Conservation (phyloP, 2,329 filamentous ascomycete genomes). For the Aureobasidium mangrovei region DNA sequence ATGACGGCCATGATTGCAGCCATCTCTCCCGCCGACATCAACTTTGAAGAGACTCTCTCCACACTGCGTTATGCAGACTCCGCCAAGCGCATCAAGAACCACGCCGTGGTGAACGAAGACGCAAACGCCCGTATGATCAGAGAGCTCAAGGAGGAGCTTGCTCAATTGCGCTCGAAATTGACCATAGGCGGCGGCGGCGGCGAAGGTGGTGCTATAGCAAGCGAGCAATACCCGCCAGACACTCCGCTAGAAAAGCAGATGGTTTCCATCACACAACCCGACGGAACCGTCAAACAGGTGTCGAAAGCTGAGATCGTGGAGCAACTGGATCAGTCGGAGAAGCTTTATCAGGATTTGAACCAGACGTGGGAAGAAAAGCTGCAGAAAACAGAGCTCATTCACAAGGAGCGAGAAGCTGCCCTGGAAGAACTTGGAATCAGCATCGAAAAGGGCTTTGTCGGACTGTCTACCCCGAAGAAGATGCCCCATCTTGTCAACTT, state of each 20-base stretch:
- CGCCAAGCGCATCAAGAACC: slow-evolving; percentile 99
- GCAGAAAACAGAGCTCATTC: slow-evolving; percentile 88
- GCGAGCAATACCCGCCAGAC: slow-evolving; percentile 83
- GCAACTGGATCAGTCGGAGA: slow-evolving; percentile 91
- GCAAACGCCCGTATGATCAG: slow-evolving; percentile 98
- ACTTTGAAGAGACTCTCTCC: slow-evolving; percentile 94
- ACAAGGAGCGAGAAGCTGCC: slow-evolving; percentile 91
- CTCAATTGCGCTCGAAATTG: slow-evolving; percentile 77
- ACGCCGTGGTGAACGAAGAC: slow-evolving; percentile 97
- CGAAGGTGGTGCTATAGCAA: slow-evolving; percentile 45
- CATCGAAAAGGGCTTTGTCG: slow-evolving; percentile 96
- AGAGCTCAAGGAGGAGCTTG: slow-evolving; percentile 90
- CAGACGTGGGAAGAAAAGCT: slow-evolving; percentile 99
- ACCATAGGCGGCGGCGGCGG: slow-evolving; percentile 37
- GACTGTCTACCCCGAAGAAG: slow-evolving; percentile 92
- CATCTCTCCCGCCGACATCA: slow-evolving; percentile 96
- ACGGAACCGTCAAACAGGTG: slow-evolving; percentile 85
- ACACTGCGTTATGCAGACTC: slow-evolving; percentile 95
- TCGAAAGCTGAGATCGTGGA: slow-evolving; percentile 98
- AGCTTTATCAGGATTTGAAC: slow-evolving; percentile 89
- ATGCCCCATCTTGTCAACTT: slow-evolving; percentile 98
- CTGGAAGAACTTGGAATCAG: slow-evolving; percentile 96
- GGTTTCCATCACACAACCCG: slow-evolving; percentile 80
- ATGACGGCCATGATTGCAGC: slow-evolving; percentile 99
- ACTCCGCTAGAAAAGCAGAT: slow-evolving; percentile 94